Conservation (phyloP, 2,329 filamentous ascomycete genomes). For the Penicillium janthinellum region DNA sequence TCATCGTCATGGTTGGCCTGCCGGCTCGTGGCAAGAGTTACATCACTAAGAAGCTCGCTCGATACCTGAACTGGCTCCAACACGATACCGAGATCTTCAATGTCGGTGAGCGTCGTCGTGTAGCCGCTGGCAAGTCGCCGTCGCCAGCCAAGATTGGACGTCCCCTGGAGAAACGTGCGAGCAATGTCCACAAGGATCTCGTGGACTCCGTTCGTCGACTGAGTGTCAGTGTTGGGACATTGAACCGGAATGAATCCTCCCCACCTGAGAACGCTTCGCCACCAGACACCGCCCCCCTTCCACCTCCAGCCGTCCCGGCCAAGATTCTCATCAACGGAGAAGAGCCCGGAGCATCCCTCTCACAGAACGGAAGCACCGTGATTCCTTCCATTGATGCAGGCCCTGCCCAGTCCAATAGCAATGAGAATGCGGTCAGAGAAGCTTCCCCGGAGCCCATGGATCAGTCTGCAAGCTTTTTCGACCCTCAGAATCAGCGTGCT, state of each 20-base stretch:
- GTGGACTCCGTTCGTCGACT: conserved; percentile 48
- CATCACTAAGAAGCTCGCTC: conserved; percentile 95
- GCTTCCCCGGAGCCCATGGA: conserved; percentile 63
- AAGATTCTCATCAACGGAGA: conserved; percentile 63
- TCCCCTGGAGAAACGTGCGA: conserved; percentile 24
- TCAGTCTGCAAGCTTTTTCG: conserved; percentile 91
- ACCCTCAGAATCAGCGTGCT: conserved; percentile 81
- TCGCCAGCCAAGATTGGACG: conserved; percentile 26
- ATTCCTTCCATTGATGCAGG: conserved; percentile 29
- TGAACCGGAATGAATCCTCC: conserved; percentile 29
- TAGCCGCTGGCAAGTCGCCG: conserved; percentile 63
- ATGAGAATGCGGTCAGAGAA: conserved; percentile 28
- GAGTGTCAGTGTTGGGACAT: conserved; percentile 41
- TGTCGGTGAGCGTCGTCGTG: conserved; percentile 85
- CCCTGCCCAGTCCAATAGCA: conserved; percentile 13
- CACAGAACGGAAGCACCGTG: conserved; percentile 28
- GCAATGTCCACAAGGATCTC: conserved; percentile 43
- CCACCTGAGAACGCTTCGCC: conserved; percentile 29
- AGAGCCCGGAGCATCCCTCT: conserved; percentile 34
- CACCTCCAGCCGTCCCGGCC: conserved; percentile 47
- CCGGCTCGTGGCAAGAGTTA: conserved; percentile 97
- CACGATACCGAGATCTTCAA: conserved; percentile 97
- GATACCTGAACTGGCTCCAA: conserved; percentile 96
- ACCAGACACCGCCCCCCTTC: conserved; percentile 35
- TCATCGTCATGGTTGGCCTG: conserved; percentile 97